These are phyloP conservation scores for Septoria linicola DNA, from an alignment of 2,329 filamentous ascomycete species.

Conservation along the genomic window DNA sequence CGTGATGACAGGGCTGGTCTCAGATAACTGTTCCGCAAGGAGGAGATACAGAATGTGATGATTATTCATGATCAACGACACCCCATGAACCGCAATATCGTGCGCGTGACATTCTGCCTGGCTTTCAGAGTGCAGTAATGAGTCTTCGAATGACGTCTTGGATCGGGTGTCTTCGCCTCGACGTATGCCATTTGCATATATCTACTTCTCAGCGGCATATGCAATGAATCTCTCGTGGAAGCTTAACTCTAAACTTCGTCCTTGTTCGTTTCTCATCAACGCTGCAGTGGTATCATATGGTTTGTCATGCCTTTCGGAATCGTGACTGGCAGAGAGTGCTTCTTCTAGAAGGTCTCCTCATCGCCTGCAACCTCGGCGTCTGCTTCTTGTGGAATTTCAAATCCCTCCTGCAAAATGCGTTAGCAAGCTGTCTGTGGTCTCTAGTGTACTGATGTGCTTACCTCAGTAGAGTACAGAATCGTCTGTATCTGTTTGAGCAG, in stretches of 20 bases:
- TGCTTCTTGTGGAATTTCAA: constrained; percentile 82
- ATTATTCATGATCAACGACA: no score
- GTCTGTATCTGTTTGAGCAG: constrained; percentile 94
- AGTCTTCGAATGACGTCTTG: no score
- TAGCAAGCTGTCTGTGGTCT: constrained; percentile 3
- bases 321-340: constrained; percentile 6
- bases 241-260: constrained; percentile 4
- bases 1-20: no score
- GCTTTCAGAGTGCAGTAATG: no score
- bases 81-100: no score
- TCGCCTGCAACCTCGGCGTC: constrained; percentile 61
- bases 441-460: constrained; percentile 34
- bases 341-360: constrained; percentile 71
- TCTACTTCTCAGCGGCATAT: not conserved
- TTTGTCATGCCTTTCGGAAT: constrained; percentile 8
- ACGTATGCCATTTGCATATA: not conserved
- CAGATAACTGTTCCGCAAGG: no score
- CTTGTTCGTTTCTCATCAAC: constrained; percentile 13
- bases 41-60: no score
- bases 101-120: no score
- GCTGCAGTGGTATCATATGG: constrained; percentile 17
- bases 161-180: no score
- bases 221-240: constrained; percentile 3
- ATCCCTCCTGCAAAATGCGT: constrained; percentile 49
- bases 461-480: constrained; percentile 95